Evolutionary conservation across 1,284 basidiomycete genomes (phyloP), one percentile per base, ranked within the genome.

Genomic region (Ceratobasidium sp.): DNA sequence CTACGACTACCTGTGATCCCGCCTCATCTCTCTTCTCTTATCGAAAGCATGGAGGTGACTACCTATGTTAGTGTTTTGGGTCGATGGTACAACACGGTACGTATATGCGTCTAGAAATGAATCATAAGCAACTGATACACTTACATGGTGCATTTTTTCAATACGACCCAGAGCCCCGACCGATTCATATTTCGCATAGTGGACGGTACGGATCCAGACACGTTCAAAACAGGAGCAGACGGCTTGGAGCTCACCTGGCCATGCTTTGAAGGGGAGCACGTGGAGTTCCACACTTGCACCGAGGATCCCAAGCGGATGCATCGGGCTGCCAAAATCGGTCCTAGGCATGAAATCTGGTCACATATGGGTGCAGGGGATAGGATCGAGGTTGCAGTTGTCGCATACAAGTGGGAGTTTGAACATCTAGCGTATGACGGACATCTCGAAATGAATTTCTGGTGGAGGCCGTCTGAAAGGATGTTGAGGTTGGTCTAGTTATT

Each of bases 321-420:
- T n/a, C 13, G 53, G 23, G 53, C 23, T 55, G 53, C 53, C 20
- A 55, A n/a, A 55, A 15, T 64, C 15, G 15, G 18, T 12, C 61
- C 13, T 1, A 42, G 42, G 33, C 61, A 64, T n/a, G 33, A 64
- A 42, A 42, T 64, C 40, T 64, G 61, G 61, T 9, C 33, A 1
- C 20, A 23, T 5, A 13, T 64, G 33, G 23, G 10, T 2, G 6
- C 10, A 10, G 61, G 61, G 61, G 61, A 42, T 28, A 2, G 3
- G 15, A n/a, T 64, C 33, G 61, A 64, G 39, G 42, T 64, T 15
- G 33, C 61, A 15, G 61, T 64, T 4, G n/a, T 64, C n/a, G 53
- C 53, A 55, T 55, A 55, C 53, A n/a, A 55, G 20, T 55, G 53
- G 53, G 53, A 55, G n/a, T 55, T 55, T 55, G 20, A 55, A n/a